Conservation (phyloP, 2,329 filamentous ascomycete species). For the Pseudopithomyces maydicus region DNA sequence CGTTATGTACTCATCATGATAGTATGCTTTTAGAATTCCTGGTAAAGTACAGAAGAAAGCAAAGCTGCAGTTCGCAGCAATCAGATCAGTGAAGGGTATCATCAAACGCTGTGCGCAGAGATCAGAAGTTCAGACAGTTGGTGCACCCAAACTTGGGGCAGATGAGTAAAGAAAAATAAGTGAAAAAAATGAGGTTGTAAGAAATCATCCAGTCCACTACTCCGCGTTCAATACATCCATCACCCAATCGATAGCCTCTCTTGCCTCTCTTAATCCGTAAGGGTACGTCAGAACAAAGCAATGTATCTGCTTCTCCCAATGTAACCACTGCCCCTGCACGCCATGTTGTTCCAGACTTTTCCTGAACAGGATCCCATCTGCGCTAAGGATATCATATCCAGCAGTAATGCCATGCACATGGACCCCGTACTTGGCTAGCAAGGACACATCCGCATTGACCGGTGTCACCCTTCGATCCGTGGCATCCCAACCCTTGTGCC, state of each 20-base stretch:
- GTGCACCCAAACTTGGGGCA: neutral
- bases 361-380: constrained; percentile 57
- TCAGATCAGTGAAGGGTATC: constrained; percentile 1
- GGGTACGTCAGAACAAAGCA: constrained; percentile 59
- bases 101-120: neutral
- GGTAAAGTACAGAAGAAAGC: neutral
- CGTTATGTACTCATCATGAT: too few species aligned
- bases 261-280: constrained; percentile 56
- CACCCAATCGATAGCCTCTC: constrained; percentile 53
- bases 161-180: neutral
- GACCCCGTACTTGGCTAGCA: constrained; percentile 48
- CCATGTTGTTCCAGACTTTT: constrained; percentile 50
- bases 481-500: constrained; percentile 49
- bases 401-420: constrained; percentile 59
- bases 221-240: constrained; percentile 42
- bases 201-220: constrained; percentile 2
- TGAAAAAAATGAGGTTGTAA: neutral
- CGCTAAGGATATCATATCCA: constrained; percentile 58
- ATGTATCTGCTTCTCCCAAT: constrained; percentile 67
- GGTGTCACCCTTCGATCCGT: constrained; percentile 57
- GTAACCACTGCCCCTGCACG: constrained; percentile 60
- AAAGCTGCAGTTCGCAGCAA: neutral
- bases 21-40: too few species aligned
- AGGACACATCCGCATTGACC: constrained; percentile 49
- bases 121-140: neutral